Base-by-base conservation (phyloP, 225 moss, liverwort and hornwort species). In the Polytrichum formosum region DNA sequence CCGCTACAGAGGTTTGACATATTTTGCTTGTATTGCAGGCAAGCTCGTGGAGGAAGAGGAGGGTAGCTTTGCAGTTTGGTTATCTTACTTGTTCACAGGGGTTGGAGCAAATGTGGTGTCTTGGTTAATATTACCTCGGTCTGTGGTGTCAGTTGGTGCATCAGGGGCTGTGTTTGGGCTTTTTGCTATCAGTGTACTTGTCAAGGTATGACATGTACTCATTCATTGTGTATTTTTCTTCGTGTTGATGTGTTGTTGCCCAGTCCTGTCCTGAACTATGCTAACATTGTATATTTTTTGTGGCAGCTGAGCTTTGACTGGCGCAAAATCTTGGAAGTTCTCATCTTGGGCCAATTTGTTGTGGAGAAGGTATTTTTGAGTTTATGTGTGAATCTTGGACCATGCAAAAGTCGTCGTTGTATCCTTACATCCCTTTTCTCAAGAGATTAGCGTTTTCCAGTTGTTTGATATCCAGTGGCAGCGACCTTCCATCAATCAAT, bases 111-210 rank as follows among this genome's bases (percentile, higher is more conserved):
- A 98, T 79, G 46, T 98, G 72, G 97, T 98, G 19, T 98, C 97
- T 31, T 98, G 94, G 94, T 82, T 94, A 77, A 79, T 98, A 63
- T 79, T 98, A 72, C 97, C 97, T 68, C 91, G 88, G 71, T 55
- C 91, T 67, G 94, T 94, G 53, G 89, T 98, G 53, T 98, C 97
- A 54, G 94, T 92, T 74, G 97, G 97, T 67, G 97, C 97, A 66
- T 98, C 97, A 6, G 97, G 97, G 66, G 94, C 97, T 73, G 97
- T 98, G 26, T 98, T 98, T 73, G 97, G 97, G 37, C 90, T 98
- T 28, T 98, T 98, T 70, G 97, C 97, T 46, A 82, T 98, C 63
- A 98, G 97, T 83, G 94, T 98, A 17, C 84, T 98, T 77, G 94
- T 98, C 69, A 98, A 92, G 94, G 97, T 98, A 81, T 61, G 54